Base-by-base conservation (phyloP, 345 rosid genomes). In the Bretschneidera sinensis region DNA sequence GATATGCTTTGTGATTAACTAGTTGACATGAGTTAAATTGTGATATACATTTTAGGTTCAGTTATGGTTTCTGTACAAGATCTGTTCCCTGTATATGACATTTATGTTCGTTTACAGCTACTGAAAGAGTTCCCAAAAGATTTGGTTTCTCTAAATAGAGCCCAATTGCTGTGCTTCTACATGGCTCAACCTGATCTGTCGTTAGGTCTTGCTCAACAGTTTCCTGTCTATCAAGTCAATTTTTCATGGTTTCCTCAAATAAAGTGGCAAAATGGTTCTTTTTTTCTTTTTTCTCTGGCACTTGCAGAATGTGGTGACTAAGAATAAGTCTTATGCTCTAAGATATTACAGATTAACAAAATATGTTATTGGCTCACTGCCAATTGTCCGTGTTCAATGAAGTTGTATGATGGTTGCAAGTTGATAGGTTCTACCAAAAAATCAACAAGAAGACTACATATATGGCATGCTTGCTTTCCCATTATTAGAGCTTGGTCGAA, bases 401-500 rank as follows among this genome's bases (percentile, higher is more conserved):
- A 48, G 21, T 48, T 20, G 5, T 48, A 20, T 48, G 13, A 48
- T 48, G 52, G 45, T 62, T 70, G 28, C 31, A 45, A 55, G 43
- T 65, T 67, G 25, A 59, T 61, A 92, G 97, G 87, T 87, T 74
- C 69, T 89, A 51, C 87, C 86, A 24, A 55, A 34, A 55, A 89
- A 85, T 70, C 74, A 81, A 74, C 71, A 70, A 65, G 97, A 81
- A 77, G 78, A 79, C 54, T 89, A 81, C 53, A 56, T 89, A 24
- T 82, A 89, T 53, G 96, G 97, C 58, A 81, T 83, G 83, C 90
- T 89, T 80, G 97, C 97, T 5, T 92, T 92, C 68, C 72, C 94
- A 1, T 78, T 89, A 39, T 74, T 92, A 60, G 98, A 92, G 80
- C 87, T 87, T 23, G 96, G 97, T 23, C 84, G 61, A 55, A 84